These are phyloP conservation scores for Stereocaulon alpinum DNA, from an alignment of 495 filamentous ascomycete genomes.

Conservation along the genomic window DNA sequence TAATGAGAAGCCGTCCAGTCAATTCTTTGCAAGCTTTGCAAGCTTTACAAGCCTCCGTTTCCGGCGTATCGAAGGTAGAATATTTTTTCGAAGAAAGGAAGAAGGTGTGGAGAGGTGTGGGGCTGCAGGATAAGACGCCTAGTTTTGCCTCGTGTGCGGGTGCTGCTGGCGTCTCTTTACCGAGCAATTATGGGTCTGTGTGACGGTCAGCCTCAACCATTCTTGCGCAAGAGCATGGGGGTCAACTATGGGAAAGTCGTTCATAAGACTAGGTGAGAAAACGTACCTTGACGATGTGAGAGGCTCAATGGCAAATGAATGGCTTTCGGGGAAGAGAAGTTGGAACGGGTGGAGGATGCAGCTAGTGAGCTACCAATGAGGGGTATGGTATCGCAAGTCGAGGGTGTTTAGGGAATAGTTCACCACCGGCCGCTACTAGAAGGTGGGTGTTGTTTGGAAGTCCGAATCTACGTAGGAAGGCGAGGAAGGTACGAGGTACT, in stretches of 20 bases:
- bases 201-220: constrained; percentile 13
- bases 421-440: neutral
- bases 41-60: neutral
- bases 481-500: too few species aligned
- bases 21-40: constrained; percentile 7
- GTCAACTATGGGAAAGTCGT: neutral
- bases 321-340: neutral
- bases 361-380: constrained; percentile 9
- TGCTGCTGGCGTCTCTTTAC: constrained; percentile 11
- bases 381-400: neutral
- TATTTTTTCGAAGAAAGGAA: constrained; percentile 9
- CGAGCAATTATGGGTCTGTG: constrained; percentile 6
- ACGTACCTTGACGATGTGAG: constrained; percentile 9
- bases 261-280: neutral
- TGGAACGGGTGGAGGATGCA: constrained; percentile 4
- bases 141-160: constrained; percentile 21
- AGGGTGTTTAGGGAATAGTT: neutral
- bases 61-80: constrained; percentile 6
- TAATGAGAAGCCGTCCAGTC: constrained; percentile 21
- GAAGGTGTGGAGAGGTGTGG: constrained; percentile 22
- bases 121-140: constrained; percentile 19
- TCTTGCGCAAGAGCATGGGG: constrained; percentile 7
- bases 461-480: neutral
- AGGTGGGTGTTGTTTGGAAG: neutral
- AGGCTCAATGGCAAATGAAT: constrained; percentile 11